Percentiles rank a stretch among this genome's conserved stretches.
Conservation (phyloP, 75 land plant species). For the Cupressus sempervirens region DNA sequence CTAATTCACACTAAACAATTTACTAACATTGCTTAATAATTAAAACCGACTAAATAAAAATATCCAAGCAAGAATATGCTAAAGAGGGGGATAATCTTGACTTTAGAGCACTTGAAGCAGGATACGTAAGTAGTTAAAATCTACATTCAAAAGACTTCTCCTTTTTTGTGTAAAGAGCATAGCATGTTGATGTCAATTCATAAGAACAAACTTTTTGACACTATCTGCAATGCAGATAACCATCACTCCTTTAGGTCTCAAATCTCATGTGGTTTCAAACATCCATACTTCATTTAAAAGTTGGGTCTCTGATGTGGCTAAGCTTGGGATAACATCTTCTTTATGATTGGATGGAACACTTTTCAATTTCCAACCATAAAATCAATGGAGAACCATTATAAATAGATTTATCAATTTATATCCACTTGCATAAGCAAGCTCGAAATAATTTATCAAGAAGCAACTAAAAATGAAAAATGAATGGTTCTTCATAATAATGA, state of each 20-base stretch:
- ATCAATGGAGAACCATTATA: not conserved
- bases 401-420: not conserved
- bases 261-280: constrained; percentile 28
- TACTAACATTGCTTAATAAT: too few relatives aligned
- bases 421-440: not conserved
- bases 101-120: constrained; percentile 48
- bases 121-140: constrained; percentile 59
- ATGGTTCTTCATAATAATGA: not conserved
- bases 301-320: constrained; percentile 31
- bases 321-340: constrained; percentile 22
- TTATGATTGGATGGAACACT: constrained; percentile 18
- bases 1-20: too few relatives aligned
- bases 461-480: not conserved
- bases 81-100: constrained; percentile 48
- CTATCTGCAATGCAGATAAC: constrained; percentile 34
- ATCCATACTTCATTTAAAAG: constrained; percentile 26
- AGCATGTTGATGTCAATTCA: not conserved
- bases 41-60: too few relatives aligned
- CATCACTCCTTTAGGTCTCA: constrained; percentile 54
- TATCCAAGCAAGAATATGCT: constrained; percentile 22
- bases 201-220: not conserved
- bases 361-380: not conserved
- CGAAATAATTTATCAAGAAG: not conserved
- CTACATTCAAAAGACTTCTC: not conserved
- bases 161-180: not conserved